These are phyloP conservation scores for Pleurotus tuber-regium DNA, from an alignment of 768 basidiomycete genomes.

Conservation along the genomic window DNA sequence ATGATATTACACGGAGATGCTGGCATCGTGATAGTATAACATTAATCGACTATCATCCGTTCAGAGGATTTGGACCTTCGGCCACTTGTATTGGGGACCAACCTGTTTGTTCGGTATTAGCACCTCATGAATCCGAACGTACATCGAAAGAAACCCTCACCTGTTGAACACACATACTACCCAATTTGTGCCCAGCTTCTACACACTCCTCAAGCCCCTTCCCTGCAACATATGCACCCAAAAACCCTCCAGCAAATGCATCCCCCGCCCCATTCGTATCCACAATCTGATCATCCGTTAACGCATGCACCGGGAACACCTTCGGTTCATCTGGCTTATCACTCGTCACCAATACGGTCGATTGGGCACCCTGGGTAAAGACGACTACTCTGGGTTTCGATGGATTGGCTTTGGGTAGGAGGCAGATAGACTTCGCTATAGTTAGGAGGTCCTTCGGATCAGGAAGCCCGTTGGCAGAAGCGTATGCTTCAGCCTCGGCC, in stretches of 20 bases:
- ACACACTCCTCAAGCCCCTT: conserved; percentile 75
- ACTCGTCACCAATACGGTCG: conserved; percentile 75
- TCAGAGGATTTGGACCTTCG: conserved; percentile 40
- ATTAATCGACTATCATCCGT: neutral
- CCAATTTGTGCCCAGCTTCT: conserved; percentile 83
- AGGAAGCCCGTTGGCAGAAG: conserved; percentile 63
- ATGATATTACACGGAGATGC: too few relatives aligned
- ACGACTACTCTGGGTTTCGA: conserved; percentile 76
- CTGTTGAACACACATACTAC: conserved; percentile 79
- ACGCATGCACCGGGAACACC: conserved; percentile 52
- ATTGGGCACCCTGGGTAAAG: conserved; percentile 84
- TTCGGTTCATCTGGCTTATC: conserved; percentile 51
- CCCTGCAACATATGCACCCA: conserved; percentile 78
- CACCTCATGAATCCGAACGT: neutral
- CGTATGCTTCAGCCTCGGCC: conserved; percentile 89
- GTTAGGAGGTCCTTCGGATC: conserved; percentile 60
- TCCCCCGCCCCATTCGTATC: conserved; percentile 99
- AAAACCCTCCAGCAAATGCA: conserved; percentile 93
- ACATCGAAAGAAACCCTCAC: too few relatives aligned
- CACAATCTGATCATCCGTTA: conserved; percentile 66
- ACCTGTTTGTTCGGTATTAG: conserved; percentile 26
- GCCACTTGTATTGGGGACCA: conserved; percentile 51
- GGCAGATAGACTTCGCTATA: conserved; percentile 78
- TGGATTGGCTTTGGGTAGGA: conserved; percentile 68
- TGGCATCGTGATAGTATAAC: neutral